These are phyloP conservation scores for Orbilia oligospora DNA, from an alignment of 2,329 filamentous ascomycete species.

Conservation along the genomic window DNA sequence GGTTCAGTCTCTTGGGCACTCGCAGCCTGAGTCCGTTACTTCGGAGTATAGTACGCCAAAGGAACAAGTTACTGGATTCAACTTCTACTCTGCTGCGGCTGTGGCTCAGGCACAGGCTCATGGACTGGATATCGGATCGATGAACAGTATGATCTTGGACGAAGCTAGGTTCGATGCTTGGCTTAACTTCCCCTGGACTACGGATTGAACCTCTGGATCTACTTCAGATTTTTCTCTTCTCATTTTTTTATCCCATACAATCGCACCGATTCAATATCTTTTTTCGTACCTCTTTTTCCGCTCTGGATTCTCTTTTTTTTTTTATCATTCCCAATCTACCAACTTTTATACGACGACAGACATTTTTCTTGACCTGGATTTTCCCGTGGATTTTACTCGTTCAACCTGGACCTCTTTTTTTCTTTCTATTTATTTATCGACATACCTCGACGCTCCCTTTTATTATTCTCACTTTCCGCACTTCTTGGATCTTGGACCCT, in stretches of 20 bases:
- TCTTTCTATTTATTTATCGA: slow-evolving; percentile 7
- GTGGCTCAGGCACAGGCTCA: slow-evolving; percentile 16
- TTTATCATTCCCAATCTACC: background rate
- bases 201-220: slow-evolving; percentile 4
- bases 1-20: slow-evolving; percentile 18
- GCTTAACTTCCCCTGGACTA: slow-evolving; percentile 25
- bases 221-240: background rate
- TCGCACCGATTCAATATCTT: background rate
- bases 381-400: slow-evolving; percentile 31
- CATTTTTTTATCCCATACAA: background rate
- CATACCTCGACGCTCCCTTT: slow-evolving; percentile 9
- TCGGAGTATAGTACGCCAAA: slow-evolving; percentile 50
- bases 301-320: slow-evolving; percentile 1
- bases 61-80: slow-evolving; percentile 41
- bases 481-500: slow-evolving; percentile 7
- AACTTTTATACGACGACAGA: slow-evolving; percentile 44
- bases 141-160: slow-evolving; percentile 37
- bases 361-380: slow-evolving; percentile 19
- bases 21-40: slow-evolving; percentile 33
- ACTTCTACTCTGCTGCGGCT: slow-evolving; percentile 5
- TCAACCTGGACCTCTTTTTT: slow-evolving; percentile 15
- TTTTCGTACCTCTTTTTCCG: too few relatives aligned
- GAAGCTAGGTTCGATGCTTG: slow-evolving; percentile 41
- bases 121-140: slow-evolving; percentile 36
- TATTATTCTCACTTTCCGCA: background rate